Evolutionary conservation across 192 early-diverging fungal genomes (phyloP), one percentile per base, ranked within the genome.

Genomic region (Coemansia nantahalensis): DNA sequence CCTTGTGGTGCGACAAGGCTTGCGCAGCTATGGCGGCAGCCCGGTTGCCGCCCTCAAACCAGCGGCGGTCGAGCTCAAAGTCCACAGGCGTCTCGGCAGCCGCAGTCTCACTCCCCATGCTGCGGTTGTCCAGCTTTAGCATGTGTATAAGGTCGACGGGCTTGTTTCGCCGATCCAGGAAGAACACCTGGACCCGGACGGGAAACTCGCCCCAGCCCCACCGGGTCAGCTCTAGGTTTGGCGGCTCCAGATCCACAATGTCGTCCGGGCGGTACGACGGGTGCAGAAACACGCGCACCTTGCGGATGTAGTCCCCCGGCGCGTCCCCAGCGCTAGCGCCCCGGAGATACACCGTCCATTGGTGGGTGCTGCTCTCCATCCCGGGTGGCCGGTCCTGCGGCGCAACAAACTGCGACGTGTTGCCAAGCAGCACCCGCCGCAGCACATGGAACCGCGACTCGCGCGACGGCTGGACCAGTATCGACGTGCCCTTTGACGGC

Each of bases 151-250:
- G 56, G 50, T 94, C 89, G 6, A 93, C 79, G 1, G 89, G 83
- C 54, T 92, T 93, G 68, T 94, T 94, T 28, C 82, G 67, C 16
- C 77, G 77, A 68, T 97, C 92, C 8, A 73, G 77, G 70, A 97
- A 94, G 53, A 82, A 85, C 15, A 97, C 38, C 46, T 90, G 85
- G 14, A 93, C 65, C 22, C 89, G 82, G 39, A 95, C 77, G 16
- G 92, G 91, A 43, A 92, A 94, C 66, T 97, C 94, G 28, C 94
- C 94, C 92, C 93, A 97, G 0, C 93, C 94, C 56, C 83, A 86
- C n/a, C 92, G 82, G 14, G 86, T 90, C 46, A 97, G 58, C 49
- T 87, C 85, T 61, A 95, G 92, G 2, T 84, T 90, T 0, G 92
- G 81, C 32, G 82, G 79, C 0, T 62, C 62, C 10, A 95, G 79